Percentiles rank a stretch among this genome's conserved stretches.
These are phyloP conservation scores for Candida arabinofermentans DNA, from an alignment of 805 yeast genomes.

Conservation along the genomic window DNA sequence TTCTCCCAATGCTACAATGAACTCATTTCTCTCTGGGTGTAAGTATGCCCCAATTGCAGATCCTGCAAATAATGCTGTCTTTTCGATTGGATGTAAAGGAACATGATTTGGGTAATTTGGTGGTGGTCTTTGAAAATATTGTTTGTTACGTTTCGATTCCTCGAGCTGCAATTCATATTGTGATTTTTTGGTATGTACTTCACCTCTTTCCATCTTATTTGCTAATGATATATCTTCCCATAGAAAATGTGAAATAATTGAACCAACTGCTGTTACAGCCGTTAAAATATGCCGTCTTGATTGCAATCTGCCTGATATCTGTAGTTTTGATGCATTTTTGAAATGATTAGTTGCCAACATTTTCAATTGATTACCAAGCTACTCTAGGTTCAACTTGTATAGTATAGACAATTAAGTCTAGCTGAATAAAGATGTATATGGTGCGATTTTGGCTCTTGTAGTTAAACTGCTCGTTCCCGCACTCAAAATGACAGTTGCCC, in stretches of 20 bases:
- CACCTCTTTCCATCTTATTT: slow-evolving; percentile 52
- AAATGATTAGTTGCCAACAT: neutral
- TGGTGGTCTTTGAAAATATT: slow-evolving; percentile 35
- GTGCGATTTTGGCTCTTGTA: too few relatives aligned
- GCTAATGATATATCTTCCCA: slow-evolving; percentile 51
- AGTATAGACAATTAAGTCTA: too few relatives aligned
- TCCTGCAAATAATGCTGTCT: slow-evolving; percentile 57
- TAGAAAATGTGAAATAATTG: slow-evolving; percentile 13
- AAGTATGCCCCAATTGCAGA: slow-evolving; percentile 75
- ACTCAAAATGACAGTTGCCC: too few relatives aligned
- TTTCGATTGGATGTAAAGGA: slow-evolving; percentile 63
- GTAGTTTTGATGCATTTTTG: neutral
- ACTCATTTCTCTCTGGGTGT: slow-evolving; percentile 72
- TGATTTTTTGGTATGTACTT: slow-evolving; percentile 35
- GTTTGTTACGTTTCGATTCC: slow-evolving; percentile 12
- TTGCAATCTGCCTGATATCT: neutral
- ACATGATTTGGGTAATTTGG: slow-evolving; percentile 73
- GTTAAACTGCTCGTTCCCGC: too few relatives aligned
- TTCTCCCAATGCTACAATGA: slow-evolving; percentile 84
- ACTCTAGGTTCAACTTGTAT: too few relatives aligned
- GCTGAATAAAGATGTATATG: too few relatives aligned
- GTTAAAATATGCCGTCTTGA: slow-evolving; percentile 12
- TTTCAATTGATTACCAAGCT: too few relatives aligned
- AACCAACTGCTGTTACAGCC: slow-evolving; percentile 13
- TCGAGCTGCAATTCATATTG: slow-evolving; percentile 26